phyloP scores from a whole-genome alignment of 257 asterid species.

The Solanum stenotomum region DNA sequence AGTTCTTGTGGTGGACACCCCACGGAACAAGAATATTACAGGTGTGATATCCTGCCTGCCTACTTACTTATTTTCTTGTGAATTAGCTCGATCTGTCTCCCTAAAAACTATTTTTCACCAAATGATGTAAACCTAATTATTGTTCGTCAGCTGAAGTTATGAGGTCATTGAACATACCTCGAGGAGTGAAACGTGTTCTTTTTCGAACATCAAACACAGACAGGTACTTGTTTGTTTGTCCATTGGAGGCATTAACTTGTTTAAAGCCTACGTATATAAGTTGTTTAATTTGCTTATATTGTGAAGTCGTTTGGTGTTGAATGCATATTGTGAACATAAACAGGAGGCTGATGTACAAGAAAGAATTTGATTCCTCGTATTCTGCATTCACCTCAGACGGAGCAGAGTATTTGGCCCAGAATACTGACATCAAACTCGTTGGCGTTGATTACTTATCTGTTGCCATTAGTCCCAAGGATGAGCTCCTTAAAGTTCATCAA shows the following conservation, averaged over 20 bases:
- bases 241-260: neutral
- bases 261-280: neutral
- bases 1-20: slow-evolving; percentile 7
- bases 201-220: slow-evolving; percentile 18
- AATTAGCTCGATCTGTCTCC: neutral
- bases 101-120: neutral
- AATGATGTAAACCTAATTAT: neutral
- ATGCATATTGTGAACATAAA: neutral
- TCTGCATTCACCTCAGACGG: slow-evolving; percentile 23
- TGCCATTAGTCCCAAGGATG: neutral
- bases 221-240: neutral
- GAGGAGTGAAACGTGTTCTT: slow-evolving; percentile 14
- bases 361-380: slow-evolving; percentile 3
- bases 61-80: neutral
- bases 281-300: neutral
- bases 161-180: slow-evolving; percentile 11
- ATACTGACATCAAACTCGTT: slow-evolving; percentile 21
- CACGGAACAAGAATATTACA: slow-evolving; percentile 6
- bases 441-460: slow-evolving; percentile 32
- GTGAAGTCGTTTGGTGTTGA: neutral
- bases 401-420: slow-evolving; percentile 18
- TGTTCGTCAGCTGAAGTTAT: slow-evolving; percentile 9
- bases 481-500: slow-evolving; percentile 7
- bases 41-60: neutral
- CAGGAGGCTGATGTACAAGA: slow-evolving; percentile 20